phyloP scores from a whole-genome alignment of 305 asterid species.

The Fraxinus floribunda region DNA sequence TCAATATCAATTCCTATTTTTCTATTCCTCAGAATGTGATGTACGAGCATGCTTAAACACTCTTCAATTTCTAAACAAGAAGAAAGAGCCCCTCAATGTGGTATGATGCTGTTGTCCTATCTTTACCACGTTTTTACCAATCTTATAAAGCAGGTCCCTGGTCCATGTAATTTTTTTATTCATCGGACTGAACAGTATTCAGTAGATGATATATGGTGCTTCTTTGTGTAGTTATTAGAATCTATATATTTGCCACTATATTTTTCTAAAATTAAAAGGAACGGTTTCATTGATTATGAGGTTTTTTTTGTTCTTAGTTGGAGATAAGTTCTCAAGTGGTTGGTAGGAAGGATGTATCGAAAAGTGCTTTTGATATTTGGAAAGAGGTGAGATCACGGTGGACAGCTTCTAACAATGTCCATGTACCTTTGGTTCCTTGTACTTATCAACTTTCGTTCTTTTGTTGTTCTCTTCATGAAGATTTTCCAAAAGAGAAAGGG shows the following conservation, averaged over 20 bases:
- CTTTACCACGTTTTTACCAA: slow-evolving; percentile 8
- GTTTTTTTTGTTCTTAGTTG: slow-evolving; percentile 47
- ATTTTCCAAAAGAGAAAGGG: slow-evolving; percentile 77
- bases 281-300: slow-evolving; percentile 16
- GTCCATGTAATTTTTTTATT: slow-evolving; percentile 11
- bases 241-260: slow-evolving; percentile 9
- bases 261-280: background rate
- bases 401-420: slow-evolving; percentile 22
- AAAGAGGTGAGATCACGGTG: slow-evolving; percentile 68
- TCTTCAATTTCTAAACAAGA: slow-evolving; percentile 92
- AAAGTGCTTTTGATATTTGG: slow-evolving; percentile 91
- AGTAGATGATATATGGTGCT: slow-evolving; percentile 7
- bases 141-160: slow-evolving; percentile 20
- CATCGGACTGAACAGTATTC: slow-evolving; percentile 4
- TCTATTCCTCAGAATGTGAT: slow-evolving; percentile 70
- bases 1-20: slow-evolving; percentile 12
- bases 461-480: slow-evolving; percentile 39
- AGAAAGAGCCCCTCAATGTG: slow-evolving; percentile 74
- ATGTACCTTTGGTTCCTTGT: slow-evolving; percentile 18
- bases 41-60: slow-evolving; percentile 95
- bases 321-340: slow-evolving; percentile 93
- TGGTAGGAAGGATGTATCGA: slow-evolving; percentile 81
- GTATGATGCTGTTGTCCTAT: slow-evolving; percentile 37
- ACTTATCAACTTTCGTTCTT: slow-evolving; percentile 19
- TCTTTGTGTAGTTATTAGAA: slow-evolving; percentile 5